Evolutionary conservation across 2,329 filamentous ascomycete species (phyloP).

Genomic region (Colletotrichum nymphaeae): DNA sequence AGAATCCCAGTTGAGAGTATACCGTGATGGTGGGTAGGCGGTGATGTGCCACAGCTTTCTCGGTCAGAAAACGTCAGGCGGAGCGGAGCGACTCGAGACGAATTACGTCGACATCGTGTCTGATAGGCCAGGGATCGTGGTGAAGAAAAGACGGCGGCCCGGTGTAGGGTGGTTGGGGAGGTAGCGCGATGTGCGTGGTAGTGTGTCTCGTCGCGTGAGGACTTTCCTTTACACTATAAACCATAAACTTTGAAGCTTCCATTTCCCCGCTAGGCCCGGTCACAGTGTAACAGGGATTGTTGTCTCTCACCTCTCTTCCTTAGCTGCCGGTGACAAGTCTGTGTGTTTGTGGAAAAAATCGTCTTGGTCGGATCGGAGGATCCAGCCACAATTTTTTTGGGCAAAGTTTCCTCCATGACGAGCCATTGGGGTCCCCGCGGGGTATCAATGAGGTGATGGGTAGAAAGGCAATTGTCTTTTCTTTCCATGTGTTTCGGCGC

Average conservation of each 20-base stretch:
- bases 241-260: background rate
- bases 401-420: background rate
- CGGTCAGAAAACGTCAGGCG: conserved; percentile 18
- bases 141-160: background rate
- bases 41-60: background rate
- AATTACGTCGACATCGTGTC: conserved; percentile 9
- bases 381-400: background rate
- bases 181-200: background rate
- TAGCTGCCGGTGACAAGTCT: background rate
- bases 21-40: conserved; percentile 1
- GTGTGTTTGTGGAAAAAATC: background rate
- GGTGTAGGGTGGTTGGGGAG: background rate
- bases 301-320: background rate
- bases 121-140: background rate
- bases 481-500: background rate
- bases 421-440: background rate
- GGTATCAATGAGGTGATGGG: background rate
- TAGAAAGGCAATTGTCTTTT: background rate
- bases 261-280: background rate
- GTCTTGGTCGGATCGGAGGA: background rate
- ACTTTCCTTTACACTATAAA: no score
- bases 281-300: background rate
- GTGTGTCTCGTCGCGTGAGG: background rate
- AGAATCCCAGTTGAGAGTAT: background rate
- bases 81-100: conserved; percentile 14